These are phyloP conservation scores for Phaeoacremonium minimum DNA, from an alignment of 2,329 filamentous ascomycete genomes.

Conservation along the genomic window DNA sequence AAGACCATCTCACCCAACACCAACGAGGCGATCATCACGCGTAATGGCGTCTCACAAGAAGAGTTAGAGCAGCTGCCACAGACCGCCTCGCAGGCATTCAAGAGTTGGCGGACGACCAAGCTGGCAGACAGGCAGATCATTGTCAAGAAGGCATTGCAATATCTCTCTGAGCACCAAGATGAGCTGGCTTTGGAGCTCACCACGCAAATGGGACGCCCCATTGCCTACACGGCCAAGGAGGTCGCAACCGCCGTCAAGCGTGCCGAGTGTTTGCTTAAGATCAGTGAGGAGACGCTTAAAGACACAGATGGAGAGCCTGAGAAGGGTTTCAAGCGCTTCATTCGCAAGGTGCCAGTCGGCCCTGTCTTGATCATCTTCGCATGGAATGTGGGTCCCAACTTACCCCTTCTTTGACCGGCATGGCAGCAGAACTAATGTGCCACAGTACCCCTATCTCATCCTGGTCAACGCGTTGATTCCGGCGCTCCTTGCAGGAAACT, in stretches of 20 bases:
- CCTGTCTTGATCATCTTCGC: constrained; percentile 87
- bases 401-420: background rate
- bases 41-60: constrained; percentile 65
- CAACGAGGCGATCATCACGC: constrained; percentile 76
- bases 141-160: constrained; percentile 71
- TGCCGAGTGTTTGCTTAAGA: constrained; percentile 79
- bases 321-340: constrained; percentile 84
- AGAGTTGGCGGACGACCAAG: constrained; percentile 69
- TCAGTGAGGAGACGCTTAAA: constrained; percentile 72
- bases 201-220: constrained; percentile 92
- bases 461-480: constrained; percentile 90
- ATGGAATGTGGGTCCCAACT: constrained; percentile 72
- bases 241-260: constrained; percentile 80
- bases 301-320: constrained; percentile 81
- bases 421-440: background rate
- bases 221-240: constrained; percentile 80
- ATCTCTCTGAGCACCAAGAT: constrained; percentile 69
- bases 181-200: constrained; percentile 81
- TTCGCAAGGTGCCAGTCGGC: constrained; percentile 83
- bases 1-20: constrained; percentile 88
- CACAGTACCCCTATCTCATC: constrained; percentile 88
- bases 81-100: constrained; percentile 70
- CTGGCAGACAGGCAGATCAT: constrained; percentile 75
- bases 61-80: constrained; percentile 71
- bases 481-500: constrained; percentile 85